These are phyloP conservation scores for Haberlea rhodopensis DNA, from an alignment of 257 asterid species.

Conservation along the genomic window DNA sequence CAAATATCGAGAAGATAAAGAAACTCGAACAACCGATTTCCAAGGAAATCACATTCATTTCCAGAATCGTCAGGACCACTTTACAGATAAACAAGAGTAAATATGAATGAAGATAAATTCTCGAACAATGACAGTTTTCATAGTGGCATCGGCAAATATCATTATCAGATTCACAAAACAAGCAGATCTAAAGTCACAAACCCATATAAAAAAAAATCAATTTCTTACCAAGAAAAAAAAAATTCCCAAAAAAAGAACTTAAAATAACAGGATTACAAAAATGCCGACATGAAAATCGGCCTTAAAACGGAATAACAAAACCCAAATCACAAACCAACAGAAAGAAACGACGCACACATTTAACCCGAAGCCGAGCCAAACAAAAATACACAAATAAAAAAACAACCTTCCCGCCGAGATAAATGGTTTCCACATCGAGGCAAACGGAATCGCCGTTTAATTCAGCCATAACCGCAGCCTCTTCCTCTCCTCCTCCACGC, in stretches of 20 bases:
- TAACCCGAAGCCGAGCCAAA: neutral
- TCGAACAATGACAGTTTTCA: neutral
- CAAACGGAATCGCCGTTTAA: slow-evolving; percentile 29
- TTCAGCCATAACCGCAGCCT: slow-evolving; percentile 25
- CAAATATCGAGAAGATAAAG: neutral
- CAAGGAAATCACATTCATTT: neutral
- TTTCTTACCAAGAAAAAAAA: neutral
- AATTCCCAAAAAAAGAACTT: neutral
- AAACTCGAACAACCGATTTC: neutral
- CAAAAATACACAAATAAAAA: neutral
- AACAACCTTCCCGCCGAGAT: slow-evolving; percentile 30
- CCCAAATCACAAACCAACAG: neutral
- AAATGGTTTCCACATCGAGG: slow-evolving; percentile 30
- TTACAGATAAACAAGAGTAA: neutral
- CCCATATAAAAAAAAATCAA: slow-evolving; percentile 1
- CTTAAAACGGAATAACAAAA: neutral
- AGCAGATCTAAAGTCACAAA: slow-evolving; percentile 1
- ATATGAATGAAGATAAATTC: neutral
- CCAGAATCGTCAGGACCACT: neutral
- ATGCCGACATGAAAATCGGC: neutral
- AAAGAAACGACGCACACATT: neutral
- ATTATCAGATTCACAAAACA: neutral
- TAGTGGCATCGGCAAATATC: neutral
- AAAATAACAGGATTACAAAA: neutral
- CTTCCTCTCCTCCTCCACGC: neutral